phyloP scores from a whole-genome alignment of 257 asterid species.

The Solanum commersonii region DNA sequence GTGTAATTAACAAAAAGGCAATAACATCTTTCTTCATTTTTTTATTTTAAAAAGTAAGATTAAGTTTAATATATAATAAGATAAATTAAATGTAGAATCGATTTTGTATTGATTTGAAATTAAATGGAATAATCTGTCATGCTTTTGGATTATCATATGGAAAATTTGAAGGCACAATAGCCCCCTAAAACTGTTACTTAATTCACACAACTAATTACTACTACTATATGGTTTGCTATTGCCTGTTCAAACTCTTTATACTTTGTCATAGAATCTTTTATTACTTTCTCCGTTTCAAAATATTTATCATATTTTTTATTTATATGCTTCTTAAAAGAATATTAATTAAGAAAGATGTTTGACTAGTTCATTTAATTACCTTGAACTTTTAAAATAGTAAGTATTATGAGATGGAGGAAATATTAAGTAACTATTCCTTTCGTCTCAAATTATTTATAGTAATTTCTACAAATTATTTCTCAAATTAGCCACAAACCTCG shows the following conservation, averaged over 20 bases:
- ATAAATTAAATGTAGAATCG: background rate
- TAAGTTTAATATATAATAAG: background rate
- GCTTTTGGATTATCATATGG: background rate
- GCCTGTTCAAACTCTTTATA: too few species aligned
- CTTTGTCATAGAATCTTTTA: too few species aligned
- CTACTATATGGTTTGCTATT: too few species aligned
- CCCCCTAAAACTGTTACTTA: background rate
- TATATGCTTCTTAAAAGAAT: too few species aligned
- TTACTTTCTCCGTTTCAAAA: too few species aligned
- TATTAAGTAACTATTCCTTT: too few species aligned
- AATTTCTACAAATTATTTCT: too few species aligned
- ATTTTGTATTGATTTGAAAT: background rate
- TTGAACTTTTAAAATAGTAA: too few species aligned
- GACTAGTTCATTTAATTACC: too few species aligned
- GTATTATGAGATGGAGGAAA: too few species aligned
- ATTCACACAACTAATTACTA: background rate
- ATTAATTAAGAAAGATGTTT: background rate
- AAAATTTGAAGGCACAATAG: background rate
- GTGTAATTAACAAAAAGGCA: background rate
- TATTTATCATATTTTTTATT: too few species aligned
- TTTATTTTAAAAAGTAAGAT: background rate
- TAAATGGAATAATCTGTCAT: background rate
- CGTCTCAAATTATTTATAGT: background rate
- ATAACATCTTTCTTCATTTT: background rate
- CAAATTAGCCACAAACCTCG: background rate